A percentile compares a stretch with the other conserved stretches of the same genome.
Conservation (phyloP, 1,284 basidiomycete species). For the Tylopilus orsonianus region DNA sequence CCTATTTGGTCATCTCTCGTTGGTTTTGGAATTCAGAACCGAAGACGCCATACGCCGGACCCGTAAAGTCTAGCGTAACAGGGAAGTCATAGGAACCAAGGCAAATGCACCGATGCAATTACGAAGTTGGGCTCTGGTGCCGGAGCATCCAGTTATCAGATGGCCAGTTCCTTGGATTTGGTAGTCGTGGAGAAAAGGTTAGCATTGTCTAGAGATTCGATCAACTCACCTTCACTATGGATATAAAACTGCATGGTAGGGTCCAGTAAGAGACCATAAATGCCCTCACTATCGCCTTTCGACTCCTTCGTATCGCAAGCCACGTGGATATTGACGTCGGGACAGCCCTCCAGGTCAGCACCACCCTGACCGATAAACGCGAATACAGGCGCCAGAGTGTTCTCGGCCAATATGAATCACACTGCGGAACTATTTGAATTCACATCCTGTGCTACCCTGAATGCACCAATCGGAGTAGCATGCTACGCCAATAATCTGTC, state of each 20-base stretch:
- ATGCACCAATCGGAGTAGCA: constrained; percentile 56
- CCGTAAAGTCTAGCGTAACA: constrained; percentile 42
- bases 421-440: neutral
- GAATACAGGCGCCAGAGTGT: too few relatives aligned
- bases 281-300: too few relatives aligned
- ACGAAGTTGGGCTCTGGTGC: constrained; percentile 45
- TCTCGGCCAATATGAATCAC: neutral
- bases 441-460: constrained; percentile 45
- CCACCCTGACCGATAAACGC: too few relatives aligned
- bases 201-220: constrained; percentile 3
- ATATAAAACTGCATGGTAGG: too few relatives aligned
- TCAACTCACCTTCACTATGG: constrained; percentile 56
- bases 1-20: constrained; percentile 59
- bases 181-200: neutral
- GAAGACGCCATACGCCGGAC: constrained; percentile 45
- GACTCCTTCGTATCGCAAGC: constrained; percentile 43
- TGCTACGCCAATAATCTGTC: constrained; percentile 47
- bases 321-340: constrained; percentile 55
- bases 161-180: constrained; percentile 51
- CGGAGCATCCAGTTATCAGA: constrained; percentile 55
- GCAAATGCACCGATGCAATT: constrained; percentile 51
- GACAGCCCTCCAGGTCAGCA: constrained; percentile 46
- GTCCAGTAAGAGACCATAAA: too few relatives aligned
- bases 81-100: constrained; percentile 57
- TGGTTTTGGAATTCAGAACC: constrained; percentile 68